Base-by-base conservation (phyloP, 148 eudicot species). In the Amaranthus palmeri region DNA sequence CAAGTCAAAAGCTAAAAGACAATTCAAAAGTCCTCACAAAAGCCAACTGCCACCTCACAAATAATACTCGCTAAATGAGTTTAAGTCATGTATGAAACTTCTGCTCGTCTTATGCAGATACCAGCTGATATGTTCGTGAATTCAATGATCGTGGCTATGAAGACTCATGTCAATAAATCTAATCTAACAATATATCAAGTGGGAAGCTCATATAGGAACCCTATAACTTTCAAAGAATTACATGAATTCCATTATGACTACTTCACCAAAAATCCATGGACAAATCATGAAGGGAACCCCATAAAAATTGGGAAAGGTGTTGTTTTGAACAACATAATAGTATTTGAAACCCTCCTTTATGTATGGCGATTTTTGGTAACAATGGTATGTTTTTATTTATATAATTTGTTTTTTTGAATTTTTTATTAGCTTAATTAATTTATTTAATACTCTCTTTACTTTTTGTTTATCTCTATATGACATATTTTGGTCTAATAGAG, bases 91-190 rank as follows among this genome's bases (percentile, higher is more conserved):
- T n/a, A n/a, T n/a, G n/a, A n/a, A n/a, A n/a, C n/a, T n/a, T n/a
- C n/a, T n/a, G n/a, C n/a, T n/a, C n/a, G n/a, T n/a, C n/a, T n/a
- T 64, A 45, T 64, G 76, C 82, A 86, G 88, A 81, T 86, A 8
- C 92, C 89, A 17, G 92, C 85, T 0, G 92, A 88, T 40, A 82
- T 88, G 85, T 89, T 86, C 75, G 89, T 86, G 71, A 88, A 88
- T 81, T 68, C 89, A 18, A 85, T 85, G 74, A 75, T 88, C 3
- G 85, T 74, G 10, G 80, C 89, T 0, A 85, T 85, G 82, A 81
- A 67, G 10, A 83, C 86, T 42, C 54, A 81, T 63, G 78, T 71
- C 25, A 69, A 54, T 46, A 44, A 61, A 17, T 65, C 70, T 2
- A 11, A 13, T 43, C 43, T 67, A 15, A 25, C 70, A 2, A 49